Base-by-base conservation (phyloP, 805 yeast species). In the Myxozyma sirexii region DNA sequence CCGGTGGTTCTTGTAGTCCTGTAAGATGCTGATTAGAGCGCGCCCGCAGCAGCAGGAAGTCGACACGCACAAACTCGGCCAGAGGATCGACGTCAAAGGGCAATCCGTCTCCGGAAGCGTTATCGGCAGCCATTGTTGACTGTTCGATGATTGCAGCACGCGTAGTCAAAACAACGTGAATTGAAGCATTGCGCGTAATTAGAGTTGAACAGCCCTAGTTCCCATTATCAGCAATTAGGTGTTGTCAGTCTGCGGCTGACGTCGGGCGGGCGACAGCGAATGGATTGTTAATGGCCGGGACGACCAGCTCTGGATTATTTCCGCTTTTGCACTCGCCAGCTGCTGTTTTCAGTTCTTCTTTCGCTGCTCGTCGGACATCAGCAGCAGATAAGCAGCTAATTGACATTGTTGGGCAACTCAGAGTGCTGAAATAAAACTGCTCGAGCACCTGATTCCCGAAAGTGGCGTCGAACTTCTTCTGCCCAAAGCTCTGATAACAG, bases 1-100 rank as follows among this genome's bases (percentile, higher is more conserved):
- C 43, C 69, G 70, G 37, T 63, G 63, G 21, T 65, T 68, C 29
- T 56, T 47, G 64, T 56, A 65, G 51, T 62, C 65, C 65, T 61
- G 24, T 8, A 19, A 27, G 31, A 23, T 7, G n/a, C 13, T 1
- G 17, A 42, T 21, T 12, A 33, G 8, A 5, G 1, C 23, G 50
- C 29, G 2, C 8, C 17, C 33, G 7, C 23, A n/a, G 17, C 7
- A n/a, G 17, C 12, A 35, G 26, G 29, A 6, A n/a, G 17, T 19
- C 31, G 6, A 19, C 13, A 48, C 66, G 12, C 41, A 61, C 62
- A 31, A 47, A 53, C 24, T 61, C 59, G 17, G 60, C 65, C 12
- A 60, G 26, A 15, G 56, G 47, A 37, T 57, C 62, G 21, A 37
- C 53, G 31, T 52, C 67, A 17, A 49, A 43, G 13, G 38, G 60